These are phyloP conservation scores for Ogataea philodendri DNA, from an alignment of 805 yeast species.

Conservation along the genomic window DNA sequence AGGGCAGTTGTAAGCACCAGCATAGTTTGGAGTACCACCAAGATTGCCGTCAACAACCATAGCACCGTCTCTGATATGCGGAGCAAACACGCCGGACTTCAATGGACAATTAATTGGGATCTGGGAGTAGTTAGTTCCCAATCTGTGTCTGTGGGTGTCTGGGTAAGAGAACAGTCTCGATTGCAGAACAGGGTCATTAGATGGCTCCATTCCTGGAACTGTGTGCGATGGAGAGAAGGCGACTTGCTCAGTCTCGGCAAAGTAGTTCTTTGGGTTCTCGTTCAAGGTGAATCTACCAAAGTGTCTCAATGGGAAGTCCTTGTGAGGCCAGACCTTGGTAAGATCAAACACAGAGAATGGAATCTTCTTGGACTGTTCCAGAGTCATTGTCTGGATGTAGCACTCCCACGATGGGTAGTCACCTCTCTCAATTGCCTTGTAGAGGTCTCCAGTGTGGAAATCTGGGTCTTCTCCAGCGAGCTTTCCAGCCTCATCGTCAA, in stretches of 20 bases:
- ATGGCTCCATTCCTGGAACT: constrained; percentile 80
- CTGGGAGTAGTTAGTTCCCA: constrained; percentile 74
- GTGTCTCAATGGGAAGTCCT: constrained; percentile 79
- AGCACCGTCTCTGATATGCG: constrained; percentile 81
- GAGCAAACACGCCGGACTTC: constrained; percentile 53
- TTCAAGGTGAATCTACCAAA: constrained; percentile 78
- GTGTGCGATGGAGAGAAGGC: constrained; percentile 84
- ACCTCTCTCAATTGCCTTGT: constrained; percentile 73
- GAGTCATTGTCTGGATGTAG: constrained; percentile 83
- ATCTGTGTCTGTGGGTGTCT: constrained; percentile 82
- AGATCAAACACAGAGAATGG: constrained; percentile 85
- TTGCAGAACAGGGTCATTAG: constrained; percentile 83
- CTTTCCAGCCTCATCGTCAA: constrained; percentile 64
- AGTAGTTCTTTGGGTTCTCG: constrained; percentile 82
- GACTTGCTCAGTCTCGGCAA: constrained; percentile 84
- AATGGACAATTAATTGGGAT: constrained; percentile 89
- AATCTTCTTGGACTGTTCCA: constrained; percentile 68
- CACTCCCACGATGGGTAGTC: constrained; percentile 82
- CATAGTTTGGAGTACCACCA: constrained; percentile 75
- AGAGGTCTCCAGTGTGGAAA: constrained; percentile 75
- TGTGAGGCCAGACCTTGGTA: constrained; percentile 92
- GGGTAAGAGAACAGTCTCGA: constrained; percentile 79
- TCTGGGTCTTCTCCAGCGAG: constrained; percentile 80
- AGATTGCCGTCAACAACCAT: constrained; percentile 69
- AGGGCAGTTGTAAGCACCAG: constrained; percentile 52